Base-by-base conservation (phyloP, 2,329 filamentous ascomycete genomes). In the Ilyonectria mors-panacis region DNA sequence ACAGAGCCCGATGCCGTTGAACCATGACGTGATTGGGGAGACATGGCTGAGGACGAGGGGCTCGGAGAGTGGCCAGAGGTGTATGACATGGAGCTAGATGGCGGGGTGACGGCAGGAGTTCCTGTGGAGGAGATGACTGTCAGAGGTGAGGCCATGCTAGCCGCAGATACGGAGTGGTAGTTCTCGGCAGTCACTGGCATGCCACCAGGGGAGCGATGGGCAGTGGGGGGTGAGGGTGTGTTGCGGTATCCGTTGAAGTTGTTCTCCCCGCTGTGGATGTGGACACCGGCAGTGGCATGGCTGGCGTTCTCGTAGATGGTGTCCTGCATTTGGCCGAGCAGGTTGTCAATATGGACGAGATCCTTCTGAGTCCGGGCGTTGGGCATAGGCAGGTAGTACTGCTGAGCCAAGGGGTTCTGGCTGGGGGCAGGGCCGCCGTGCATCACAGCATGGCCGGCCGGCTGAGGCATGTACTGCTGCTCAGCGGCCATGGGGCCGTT, bases 261-360 rank as follows among this genome's bases (percentile, higher is more conserved):
- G 75, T 92, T 91, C 78, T 94, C 92, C 66, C 91, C 91, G 54
- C 91, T 88, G 57, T 93, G 90, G 69, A 94, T 90, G 74, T 93
- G 92, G 65, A 97, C 89, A 65, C 93, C 93, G 48, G 92, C 92
- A 2, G 94, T 93, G 35, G 94, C 92, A 57, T 94, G 92, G 75
- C 91, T 93, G 62, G 94, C 91, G 80, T 92, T 97, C 83, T 98
- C 96, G 79, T 98, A 98, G 55, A 98, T 94, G 51, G 95, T 98
- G 71, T 92, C 91, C 82, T 98, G 95, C 87, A 98, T 95, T 82
- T 98, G 94, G 82, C 97, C 94, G 62, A 99, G 89, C 80, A 98
- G 93, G 78, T 94, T 93, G 80, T 98, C 96, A 77, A 98, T 95
- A 79, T 97, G 94, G 79, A 97, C 85, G 48, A 99, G 86, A 79